Conservation (phyloP, 1,139 yeast genomes). For the Yamadazyma triangularis region DNA sequence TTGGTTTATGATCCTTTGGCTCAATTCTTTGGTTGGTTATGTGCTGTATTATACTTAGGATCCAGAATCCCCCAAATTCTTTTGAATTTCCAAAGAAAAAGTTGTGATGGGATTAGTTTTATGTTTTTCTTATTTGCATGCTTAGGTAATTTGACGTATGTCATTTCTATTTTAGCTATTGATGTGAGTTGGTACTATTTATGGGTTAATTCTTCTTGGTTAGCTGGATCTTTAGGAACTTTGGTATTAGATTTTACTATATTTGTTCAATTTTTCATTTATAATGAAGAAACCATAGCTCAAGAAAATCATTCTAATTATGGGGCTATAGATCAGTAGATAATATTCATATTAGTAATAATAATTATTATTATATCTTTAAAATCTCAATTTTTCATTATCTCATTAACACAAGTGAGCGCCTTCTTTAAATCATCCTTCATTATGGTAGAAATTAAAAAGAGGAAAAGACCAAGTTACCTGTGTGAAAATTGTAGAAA, state of each 20-base stretch:
- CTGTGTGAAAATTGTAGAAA: conserved; percentile 35
- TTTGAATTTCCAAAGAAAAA: conserved; percentile 75
- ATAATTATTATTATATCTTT: too few relatives aligned
- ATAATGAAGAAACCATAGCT: conserved; percentile 38
- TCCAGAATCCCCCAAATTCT: conserved; percentile 90
- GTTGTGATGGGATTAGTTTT: conserved; percentile 90
- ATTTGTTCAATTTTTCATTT: conserved; percentile 81
- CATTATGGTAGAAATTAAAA: conserved; percentile 9
- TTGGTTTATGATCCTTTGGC: conserved; percentile 70
- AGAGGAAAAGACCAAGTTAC: conserved; percentile 28
- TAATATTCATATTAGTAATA: too few relatives aligned
- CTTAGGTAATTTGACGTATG: conserved; percentile 86
- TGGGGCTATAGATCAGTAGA: conserved; percentile 8
- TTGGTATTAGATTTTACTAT: conserved; percentile 77
- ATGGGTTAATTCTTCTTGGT: conserved; percentile 84
- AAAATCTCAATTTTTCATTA: too few relatives aligned
- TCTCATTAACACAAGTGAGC: too few relatives aligned
- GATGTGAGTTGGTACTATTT: conserved; percentile 67
- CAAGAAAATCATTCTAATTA: conserved; percentile 4
- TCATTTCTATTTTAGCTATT: conserved; percentile 74
- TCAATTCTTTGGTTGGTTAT: conserved; percentile 87
- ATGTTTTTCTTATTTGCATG: conserved; percentile 91
- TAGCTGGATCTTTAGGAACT: conserved; percentile 89
- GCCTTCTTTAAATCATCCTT: too few relatives aligned
- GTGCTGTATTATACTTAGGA: conserved; percentile 81